A percentile compares a stretch with the other conserved stretches of the same genome.
phyloP scores from a whole-genome alignment of 352 stramenopile genomes.

The Phytophthora hibernalis region DNA sequence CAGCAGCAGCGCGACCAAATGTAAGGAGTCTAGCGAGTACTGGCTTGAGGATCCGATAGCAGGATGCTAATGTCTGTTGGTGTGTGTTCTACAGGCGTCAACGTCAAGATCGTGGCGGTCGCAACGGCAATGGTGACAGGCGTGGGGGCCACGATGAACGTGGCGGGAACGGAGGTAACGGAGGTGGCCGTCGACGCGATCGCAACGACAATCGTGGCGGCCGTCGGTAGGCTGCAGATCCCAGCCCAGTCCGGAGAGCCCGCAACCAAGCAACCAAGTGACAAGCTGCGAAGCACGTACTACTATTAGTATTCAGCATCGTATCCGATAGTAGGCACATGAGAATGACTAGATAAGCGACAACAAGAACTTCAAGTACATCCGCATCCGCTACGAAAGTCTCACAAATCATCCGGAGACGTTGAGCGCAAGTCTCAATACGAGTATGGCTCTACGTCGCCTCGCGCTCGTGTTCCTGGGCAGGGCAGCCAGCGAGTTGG shows the following conservation, averaged over 20 bases:
- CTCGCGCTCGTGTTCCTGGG: constrained; percentile 82
- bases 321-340: constrained; percentile 18
- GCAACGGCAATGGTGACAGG: constrained; percentile 34
- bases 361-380: constrained; percentile 19
- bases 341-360: constrained; percentile 25
- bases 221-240: constrained; percentile 44
- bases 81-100: constrained; percentile 28
- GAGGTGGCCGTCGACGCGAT: constrained; percentile 40
- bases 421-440: constrained; percentile 22
- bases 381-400: constrained; percentile 8
- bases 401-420: constrained; percentile 21
- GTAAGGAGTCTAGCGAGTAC: constrained; percentile 33
- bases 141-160: constrained; percentile 34
- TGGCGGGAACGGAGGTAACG: constrained; percentile 26
- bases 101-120: constrained; percentile 40
- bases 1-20: constrained; percentile 63
- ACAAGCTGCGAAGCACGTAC: constrained; percentile 1
- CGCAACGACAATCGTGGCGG: constrained; percentile 48
- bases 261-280: neutral
- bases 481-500: constrained; percentile 86
- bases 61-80: constrained; percentile 7
- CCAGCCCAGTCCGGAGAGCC: neutral
- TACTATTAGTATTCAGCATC: constrained; percentile 24
- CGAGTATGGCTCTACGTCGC: constrained; percentile 45
- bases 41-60: neutral